Percentiles rank a stretch among this genome's conserved stretches.
Conservation (phyloP, 129 eudicot genomes). For the Gnaphalium uliginosum region DNA sequence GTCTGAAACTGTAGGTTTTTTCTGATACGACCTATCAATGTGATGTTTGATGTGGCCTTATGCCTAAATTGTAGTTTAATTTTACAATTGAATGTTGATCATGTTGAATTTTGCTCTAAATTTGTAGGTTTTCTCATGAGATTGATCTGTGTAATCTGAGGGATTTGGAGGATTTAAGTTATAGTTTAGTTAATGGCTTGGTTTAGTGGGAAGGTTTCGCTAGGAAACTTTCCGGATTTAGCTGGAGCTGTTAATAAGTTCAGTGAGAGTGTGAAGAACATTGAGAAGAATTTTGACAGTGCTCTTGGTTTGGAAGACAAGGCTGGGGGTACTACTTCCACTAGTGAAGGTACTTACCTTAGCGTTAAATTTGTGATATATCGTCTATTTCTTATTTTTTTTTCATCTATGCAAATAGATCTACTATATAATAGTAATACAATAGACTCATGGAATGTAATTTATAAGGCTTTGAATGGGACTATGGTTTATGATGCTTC, state of each 20-base stretch:
- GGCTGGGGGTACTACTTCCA: conserved; percentile 35
- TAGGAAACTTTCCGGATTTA: conserved; percentile 85
- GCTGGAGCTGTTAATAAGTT: conserved; percentile 90
- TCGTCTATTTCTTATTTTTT: background rate
- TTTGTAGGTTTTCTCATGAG: conserved; percentile 34
- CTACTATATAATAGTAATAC: conserved; percentile 2
- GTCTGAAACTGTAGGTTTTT: background rate
- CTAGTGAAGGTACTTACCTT: conserved; percentile 51
- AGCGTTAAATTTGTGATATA: background rate
- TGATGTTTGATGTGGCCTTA: background rate
- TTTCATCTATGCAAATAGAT: background rate
- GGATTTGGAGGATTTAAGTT: conserved; percentile 26
- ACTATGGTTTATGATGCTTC: background rate
- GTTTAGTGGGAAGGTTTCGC: conserved; percentile 81
- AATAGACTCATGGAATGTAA: background rate
- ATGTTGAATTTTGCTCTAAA: background rate
- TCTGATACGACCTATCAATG: background rate
- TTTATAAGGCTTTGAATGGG: background rate
- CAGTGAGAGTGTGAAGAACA: conserved; percentile 89
- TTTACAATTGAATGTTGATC: conserved; percentile 22
- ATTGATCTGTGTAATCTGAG: conserved; percentile 29
- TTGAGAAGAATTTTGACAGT: conserved; percentile 86
- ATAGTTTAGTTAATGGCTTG: conserved; percentile 61
- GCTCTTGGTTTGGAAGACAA: conserved; percentile 87
- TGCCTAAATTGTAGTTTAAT: conserved; percentile 5